Conservation (phyloP, 2,329 filamentous ascomycete species). For the Pochonia chlamydosporia region DNA sequence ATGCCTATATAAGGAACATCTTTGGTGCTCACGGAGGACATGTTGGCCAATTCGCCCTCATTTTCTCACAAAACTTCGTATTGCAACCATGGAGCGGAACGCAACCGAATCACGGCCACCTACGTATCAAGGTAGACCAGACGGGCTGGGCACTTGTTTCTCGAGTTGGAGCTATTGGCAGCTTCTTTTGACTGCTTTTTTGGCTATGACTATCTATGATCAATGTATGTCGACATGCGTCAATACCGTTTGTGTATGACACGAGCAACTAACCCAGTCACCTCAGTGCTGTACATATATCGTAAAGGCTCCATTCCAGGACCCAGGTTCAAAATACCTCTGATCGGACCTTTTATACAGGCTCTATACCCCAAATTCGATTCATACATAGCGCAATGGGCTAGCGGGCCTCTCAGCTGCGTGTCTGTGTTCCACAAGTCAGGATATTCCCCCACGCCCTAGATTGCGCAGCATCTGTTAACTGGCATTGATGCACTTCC, state of each 20-base stretch:
- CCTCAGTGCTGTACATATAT: slow-evolving; percentile 52
- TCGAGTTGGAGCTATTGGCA: slow-evolving; percentile 21
- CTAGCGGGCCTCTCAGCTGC: slow-evolving; percentile 71
- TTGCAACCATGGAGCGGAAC: no score
- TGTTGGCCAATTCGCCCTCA: no score
- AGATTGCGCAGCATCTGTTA: not conserved
- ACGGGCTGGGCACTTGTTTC: slow-evolving; percentile 1
- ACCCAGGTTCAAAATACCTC: slow-evolving; percentile 57
- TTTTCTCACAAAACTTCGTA: no score
- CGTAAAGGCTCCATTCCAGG: slow-evolving; percentile 59
- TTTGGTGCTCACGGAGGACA: no score
- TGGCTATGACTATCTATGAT: slow-evolving; percentile 31
- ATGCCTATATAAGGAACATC: no score
- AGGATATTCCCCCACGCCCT: slow-evolving; percentile 13
- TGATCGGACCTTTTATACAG: slow-evolving; percentile 72
- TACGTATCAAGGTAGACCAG: no score
- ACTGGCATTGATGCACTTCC: not conserved
- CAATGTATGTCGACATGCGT: slow-evolving; percentile 23
- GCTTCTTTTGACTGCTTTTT: slow-evolving; percentile 24
- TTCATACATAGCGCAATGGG: slow-evolving; percentile 70
- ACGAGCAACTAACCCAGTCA: not conserved
- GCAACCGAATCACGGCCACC: no score
- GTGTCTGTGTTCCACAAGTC: slow-evolving; percentile 83
- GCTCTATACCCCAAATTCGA: slow-evolving; percentile 70
- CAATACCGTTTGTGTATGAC: no score